Evolutionary conservation across 2,329 filamentous ascomycete genomes (phyloP).

Genomic region (Aspergillus oerlinghausenensis): DNA sequence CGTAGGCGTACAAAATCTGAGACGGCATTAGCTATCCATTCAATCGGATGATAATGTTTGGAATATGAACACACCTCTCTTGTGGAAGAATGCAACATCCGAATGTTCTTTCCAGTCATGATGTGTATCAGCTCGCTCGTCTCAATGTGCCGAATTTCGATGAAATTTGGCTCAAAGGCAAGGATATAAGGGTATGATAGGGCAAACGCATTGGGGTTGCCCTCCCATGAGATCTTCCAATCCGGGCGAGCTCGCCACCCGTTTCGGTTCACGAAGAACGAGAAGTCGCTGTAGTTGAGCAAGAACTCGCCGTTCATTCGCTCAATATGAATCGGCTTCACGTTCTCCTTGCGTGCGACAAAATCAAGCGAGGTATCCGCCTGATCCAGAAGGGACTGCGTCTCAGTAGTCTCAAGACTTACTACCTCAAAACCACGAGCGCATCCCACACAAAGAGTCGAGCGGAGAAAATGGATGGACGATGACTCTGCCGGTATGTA

Average conservation of each 20-base stretch:
- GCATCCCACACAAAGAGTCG: slow-evolving; percentile 93
- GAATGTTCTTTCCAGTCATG: slow-evolving; percentile 90
- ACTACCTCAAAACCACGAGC: slow-evolving; percentile 96
- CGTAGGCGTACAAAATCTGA: slow-evolving; percentile 95
- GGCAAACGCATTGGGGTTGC: slow-evolving; percentile 84
- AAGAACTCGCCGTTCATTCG: slow-evolving; percentile 95
- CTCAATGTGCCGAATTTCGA: slow-evolving; percentile 93
- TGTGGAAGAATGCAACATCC: slow-evolving; percentile 95
- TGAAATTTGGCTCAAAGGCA: slow-evolving; percentile 95
- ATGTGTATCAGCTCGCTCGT: slow-evolving; percentile 88
- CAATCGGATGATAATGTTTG: neutral
- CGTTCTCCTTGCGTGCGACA: slow-evolving; percentile 86
- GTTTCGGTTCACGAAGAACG: slow-evolving; percentile 98
- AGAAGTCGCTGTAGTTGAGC: slow-evolving; percentile 97
- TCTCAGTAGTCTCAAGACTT: slow-evolving; percentile 93
- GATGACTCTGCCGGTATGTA: slow-evolving; percentile 99
- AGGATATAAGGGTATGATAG: slow-evolving; percentile 96
- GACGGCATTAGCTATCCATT: slow-evolving; percentile 20
- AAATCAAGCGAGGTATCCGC: slow-evolving; percentile 98
- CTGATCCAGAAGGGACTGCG: slow-evolving; percentile 92
- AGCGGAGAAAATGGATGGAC: slow-evolving; percentile 94
- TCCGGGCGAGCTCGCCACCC: slow-evolving; percentile 94
- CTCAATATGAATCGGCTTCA: slow-evolving; percentile 95
- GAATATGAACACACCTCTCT: slow-evolving; percentile 68
- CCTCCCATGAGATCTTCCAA: slow-evolving; percentile 98